Conservation (phyloP, 2,329 filamentous ascomycete species). For the Emergomyces orientalis region DNA sequence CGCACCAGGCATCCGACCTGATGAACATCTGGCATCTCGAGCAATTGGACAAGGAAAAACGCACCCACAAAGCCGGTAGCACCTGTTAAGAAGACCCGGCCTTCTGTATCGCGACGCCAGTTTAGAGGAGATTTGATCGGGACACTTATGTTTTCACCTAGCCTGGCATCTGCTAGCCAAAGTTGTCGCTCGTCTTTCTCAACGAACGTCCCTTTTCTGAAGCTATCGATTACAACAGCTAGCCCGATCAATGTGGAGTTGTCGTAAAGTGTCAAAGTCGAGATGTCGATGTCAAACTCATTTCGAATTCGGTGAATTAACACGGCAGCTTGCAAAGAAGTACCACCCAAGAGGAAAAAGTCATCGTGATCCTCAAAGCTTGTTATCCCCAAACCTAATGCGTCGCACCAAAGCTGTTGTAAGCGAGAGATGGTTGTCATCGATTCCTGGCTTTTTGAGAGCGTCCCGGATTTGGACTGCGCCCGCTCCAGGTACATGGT, state of each 20-base stretch:
- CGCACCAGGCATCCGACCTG: constrained; percentile 66
- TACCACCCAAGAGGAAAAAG: constrained; percentile 19
- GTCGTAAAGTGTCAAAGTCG: constrained; percentile 18
- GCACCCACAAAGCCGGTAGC: constrained; percentile 76
- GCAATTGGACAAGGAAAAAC: constrained; percentile 61
- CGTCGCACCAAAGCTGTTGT: constrained; percentile 9
- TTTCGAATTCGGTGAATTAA: constrained; percentile 17
- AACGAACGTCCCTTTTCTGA: neutral
- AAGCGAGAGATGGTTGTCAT: constrained; percentile 6
- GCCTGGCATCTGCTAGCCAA: constrained; percentile 17
- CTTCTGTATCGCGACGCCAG: constrained; percentile 19
- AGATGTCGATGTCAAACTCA: constrained; percentile 14
- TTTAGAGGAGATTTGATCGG: constrained; percentile 7
- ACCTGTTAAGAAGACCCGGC: constrained; percentile 62
- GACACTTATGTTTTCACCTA: constrained; percentile 13
- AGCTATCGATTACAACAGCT: constrained; percentile 8
- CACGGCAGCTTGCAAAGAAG: constrained; percentile 17
- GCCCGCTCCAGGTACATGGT: constrained; percentile 8
- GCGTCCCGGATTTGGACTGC: neutral
- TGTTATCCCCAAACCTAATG: constrained; percentile 5
- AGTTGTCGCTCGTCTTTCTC: constrained; percentile 13
- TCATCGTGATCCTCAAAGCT: constrained; percentile 13
- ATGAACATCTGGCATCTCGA: constrained; percentile 43
- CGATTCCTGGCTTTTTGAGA: neutral
- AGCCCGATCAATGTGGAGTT: constrained; percentile 14